phyloP scores from a whole-genome alignment of 1,139 yeast species.

The Meyerozyma carpophila region DNA sequence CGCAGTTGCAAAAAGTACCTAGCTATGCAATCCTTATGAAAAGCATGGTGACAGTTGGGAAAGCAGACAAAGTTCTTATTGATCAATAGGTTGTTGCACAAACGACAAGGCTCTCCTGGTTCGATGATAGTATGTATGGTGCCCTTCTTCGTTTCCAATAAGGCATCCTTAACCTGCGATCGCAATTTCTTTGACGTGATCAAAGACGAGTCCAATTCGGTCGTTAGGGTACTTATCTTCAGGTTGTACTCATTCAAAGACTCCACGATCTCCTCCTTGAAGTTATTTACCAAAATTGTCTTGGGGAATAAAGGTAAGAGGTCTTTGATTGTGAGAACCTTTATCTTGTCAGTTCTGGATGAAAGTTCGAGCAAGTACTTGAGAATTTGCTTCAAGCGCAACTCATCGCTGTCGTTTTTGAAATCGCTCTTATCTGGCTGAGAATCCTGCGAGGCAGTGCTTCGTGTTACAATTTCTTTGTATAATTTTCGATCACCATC shows the following conservation, averaged over 20 bases:
- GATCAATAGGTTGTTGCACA: conserved; percentile 64
- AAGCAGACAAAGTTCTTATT: conserved; percentile 73
- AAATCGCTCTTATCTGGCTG: background rate
- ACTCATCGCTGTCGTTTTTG: conserved; percentile 6
- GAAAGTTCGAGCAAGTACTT: conserved; percentile 46
- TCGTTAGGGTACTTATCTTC: conserved; percentile 56
- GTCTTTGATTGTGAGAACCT: conserved; percentile 64
- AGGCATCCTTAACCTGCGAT: conserved; percentile 48
- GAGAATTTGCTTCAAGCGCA: conserved; percentile 20
- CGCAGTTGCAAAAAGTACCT: conserved; percentile 51
- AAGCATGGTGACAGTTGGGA: conserved; percentile 82
- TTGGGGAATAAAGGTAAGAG: conserved; percentile 82
- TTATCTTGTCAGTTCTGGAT: conserved; percentile 8
- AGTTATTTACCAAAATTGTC: conserved; percentile 70
- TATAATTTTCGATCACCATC: background rate
- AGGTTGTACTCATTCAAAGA: conserved; percentile 71
- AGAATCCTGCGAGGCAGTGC: background rate
- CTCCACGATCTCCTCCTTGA: conserved; percentile 76
- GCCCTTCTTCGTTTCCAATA: conserved; percentile 36
- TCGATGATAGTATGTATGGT: conserved; percentile 47
- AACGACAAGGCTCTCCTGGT: conserved; percentile 79
- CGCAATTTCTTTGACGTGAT: conserved; percentile 58
- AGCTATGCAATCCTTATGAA: conserved; percentile 83
- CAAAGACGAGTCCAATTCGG: conserved; percentile 75
- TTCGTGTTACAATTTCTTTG: background rate